Conservation (phyloP, 768 basidiomycete species). For the Galerina marginata region DNA sequence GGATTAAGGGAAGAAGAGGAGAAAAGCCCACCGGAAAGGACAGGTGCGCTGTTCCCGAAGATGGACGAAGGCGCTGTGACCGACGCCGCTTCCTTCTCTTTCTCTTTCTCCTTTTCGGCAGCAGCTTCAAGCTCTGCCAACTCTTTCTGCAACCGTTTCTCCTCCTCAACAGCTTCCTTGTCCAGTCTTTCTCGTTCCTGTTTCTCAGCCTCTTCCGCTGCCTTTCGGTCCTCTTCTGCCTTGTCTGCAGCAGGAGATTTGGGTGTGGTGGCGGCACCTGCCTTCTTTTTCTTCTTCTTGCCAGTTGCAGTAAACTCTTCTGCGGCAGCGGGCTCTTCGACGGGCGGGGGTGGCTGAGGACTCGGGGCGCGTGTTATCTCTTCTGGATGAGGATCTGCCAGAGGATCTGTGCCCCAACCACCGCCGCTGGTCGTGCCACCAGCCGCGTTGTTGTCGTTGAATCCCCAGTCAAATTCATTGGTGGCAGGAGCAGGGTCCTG, state of each 20-base stretch:
- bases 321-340: slow-evolving; percentile 17
- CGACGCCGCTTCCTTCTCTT: slow-evolving; percentile 22
- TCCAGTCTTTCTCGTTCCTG: slow-evolving; percentile 14
- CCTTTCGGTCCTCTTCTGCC: slow-evolving; percentile 13
- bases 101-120: slow-evolving; percentile 15
- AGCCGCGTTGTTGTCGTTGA: slow-evolving; percentile 7
- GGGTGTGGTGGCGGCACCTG: slow-evolving; percentile 16
- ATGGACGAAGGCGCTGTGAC: slow-evolving; percentile 15
- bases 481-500: slow-evolving; percentile 17
- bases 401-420: neutral
- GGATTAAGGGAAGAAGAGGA: slow-evolving; percentile 29
- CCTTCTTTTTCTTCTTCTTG: slow-evolving; percentile 35
- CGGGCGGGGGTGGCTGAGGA: slow-evolving; percentile 18
- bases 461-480: slow-evolving; percentile 18
- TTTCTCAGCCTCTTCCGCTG: slow-evolving; percentile 14
- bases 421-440: slow-evolving; percentile 1
- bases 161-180: slow-evolving; percentile 10
- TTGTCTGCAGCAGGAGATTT: slow-evolving; percentile 19
- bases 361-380: neutral
- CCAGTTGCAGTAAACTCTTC: slow-evolving; percentile 19
- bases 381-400: neutral
- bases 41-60: slow-evolving; percentile 21
- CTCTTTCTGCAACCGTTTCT: slow-evolving; percentile 7
- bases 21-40: slow-evolving; percentile 27
- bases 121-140: slow-evolving; percentile 10